Evolutionary conservation across 2,329 filamentous ascomycete genomes (phyloP).

Genomic region (Rhinocladiella mackenziei): DNA sequence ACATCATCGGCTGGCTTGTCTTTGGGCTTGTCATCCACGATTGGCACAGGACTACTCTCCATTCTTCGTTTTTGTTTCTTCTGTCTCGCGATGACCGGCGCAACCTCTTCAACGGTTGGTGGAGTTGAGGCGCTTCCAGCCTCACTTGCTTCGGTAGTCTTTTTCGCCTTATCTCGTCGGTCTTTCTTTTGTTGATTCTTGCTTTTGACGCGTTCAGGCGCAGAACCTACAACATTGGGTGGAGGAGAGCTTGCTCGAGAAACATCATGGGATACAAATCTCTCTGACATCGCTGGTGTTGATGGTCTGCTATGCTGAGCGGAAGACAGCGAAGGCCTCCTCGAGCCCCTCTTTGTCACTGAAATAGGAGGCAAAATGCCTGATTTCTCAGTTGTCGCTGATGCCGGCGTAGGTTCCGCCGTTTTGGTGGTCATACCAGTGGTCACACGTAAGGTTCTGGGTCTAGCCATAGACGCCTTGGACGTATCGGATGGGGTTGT

Average conservation of each 20-base stretch:
- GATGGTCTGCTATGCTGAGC: conserved; percentile 58
- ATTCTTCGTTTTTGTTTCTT: conserved; percentile 50
- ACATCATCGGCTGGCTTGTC: conserved; percentile 1
- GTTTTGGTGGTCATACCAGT: conserved; percentile 20
- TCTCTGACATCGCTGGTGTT: conserved; percentile 58
- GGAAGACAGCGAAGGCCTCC: conserved; percentile 39
- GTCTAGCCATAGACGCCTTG: conserved; percentile 15
- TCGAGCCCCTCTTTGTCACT: conserved; percentile 19
- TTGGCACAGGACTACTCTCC: conserved; percentile 13
- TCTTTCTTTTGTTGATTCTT: conserved; percentile 62
- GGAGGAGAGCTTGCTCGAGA: conserved; percentile 59
- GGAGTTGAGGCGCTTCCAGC: conserved; percentile 28
- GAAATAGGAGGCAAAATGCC: conserved; percentile 15
- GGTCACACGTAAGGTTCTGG: conserved; percentile 27
- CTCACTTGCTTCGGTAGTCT: conserved; percentile 42
- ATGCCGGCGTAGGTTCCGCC: conserved; percentile 20
- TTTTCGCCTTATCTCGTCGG: conserved; percentile 48
- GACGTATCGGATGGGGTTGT: conserved; percentile 18
- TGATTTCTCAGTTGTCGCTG: conserved; percentile 26
- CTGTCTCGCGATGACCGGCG: conserved; percentile 60
- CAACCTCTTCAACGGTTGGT: conserved; percentile 47
- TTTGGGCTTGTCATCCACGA: conserved; percentile 10
- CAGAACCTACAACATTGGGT: conserved; percentile 53
- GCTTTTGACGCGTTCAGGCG: conserved; percentile 56
- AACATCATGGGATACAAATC: conserved; percentile 40